phyloP scores from a whole-genome alignment of 2,329 filamentous ascomycete species.

The Trichoderma koningii region DNA sequence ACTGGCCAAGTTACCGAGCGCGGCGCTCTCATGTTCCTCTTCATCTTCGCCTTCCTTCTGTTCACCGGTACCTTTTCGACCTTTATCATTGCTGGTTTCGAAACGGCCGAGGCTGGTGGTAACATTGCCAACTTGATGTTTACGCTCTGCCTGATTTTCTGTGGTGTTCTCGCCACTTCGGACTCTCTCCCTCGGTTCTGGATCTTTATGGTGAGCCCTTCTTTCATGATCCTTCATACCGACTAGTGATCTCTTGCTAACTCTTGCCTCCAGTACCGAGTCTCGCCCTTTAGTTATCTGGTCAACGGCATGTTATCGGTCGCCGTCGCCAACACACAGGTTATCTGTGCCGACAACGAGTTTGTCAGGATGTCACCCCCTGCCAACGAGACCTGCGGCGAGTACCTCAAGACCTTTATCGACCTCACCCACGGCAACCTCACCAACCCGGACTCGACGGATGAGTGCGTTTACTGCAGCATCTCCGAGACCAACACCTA shows the following conservation, averaged over 20 bases:
- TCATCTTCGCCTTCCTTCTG: slow-evolving; percentile 72
- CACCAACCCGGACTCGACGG: slow-evolving; percentile 48
- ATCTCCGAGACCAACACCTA: slow-evolving; percentile 55
- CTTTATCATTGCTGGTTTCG: slow-evolving; percentile 74
- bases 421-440: slow-evolving; percentile 55
- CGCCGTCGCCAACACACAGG: slow-evolving; percentile 66
- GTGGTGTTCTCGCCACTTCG: slow-evolving; percentile 69
- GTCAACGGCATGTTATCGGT: slow-evolving; percentile 71
- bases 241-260: not conserved
- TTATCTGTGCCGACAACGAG: slow-evolving; percentile 71
- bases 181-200: slow-evolving; percentile 70
- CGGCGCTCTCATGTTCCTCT: slow-evolving; percentile 76
- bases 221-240: not conserved
- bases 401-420: slow-evolving; percentile 60
- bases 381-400: slow-evolving; percentile 56
- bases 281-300: slow-evolving; percentile 82
- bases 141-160: slow-evolving; percentile 73
- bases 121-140: slow-evolving; percentile 78
- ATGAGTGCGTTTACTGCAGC: slow-evolving; percentile 58
- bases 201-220: slow-evolving; percentile 65
- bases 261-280: slow-evolving; percentile 55
- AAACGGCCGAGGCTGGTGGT: slow-evolving; percentile 72
- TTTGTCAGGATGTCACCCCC: slow-evolving; percentile 66
- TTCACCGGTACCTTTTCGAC: slow-evolving; percentile 81
- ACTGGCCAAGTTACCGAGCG: slow-evolving; percentile 66